A percentile compares a stretch with the other conserved stretches of the same genome.
Evolutionary conservation across 768 basidiomycete genomes (phyloP).

Genomic region (Boletus fagicola): DNA sequence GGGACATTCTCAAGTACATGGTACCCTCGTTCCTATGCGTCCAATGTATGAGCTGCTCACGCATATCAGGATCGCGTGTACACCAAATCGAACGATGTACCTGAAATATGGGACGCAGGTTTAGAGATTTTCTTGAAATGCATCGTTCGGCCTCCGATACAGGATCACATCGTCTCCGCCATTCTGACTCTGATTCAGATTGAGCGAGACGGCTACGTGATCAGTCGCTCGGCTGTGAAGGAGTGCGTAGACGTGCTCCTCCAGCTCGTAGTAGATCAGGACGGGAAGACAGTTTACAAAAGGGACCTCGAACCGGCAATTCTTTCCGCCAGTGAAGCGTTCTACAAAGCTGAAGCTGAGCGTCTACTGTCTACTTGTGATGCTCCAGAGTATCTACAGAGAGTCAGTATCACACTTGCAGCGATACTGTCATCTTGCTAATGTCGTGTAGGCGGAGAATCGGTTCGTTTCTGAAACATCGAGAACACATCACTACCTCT

Average conservation of each 20-base stretch:
- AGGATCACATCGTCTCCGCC: slow-evolving; percentile 77
- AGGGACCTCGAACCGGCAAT: slow-evolving; percentile 81
- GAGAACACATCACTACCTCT: slow-evolving; percentile 83
- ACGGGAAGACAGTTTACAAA: slow-evolving; percentile 68
- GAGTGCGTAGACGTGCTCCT: slow-evolving; percentile 85
- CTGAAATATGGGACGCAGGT: slow-evolving; percentile 79
- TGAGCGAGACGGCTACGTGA: slow-evolving; percentile 87
- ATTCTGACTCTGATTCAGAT: slow-evolving; percentile 83
- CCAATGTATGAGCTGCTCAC: slow-evolving; percentile 14
- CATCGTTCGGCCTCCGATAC: slow-evolving; percentile 79
- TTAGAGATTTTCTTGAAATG: slow-evolving; percentile 77
- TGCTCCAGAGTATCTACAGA: slow-evolving; percentile 75
- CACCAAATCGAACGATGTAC: slow-evolving; percentile 69
- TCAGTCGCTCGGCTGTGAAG: slow-evolving; percentile 88
- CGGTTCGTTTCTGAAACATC: slow-evolving; percentile 82
- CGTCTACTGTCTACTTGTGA: slow-evolving; percentile 71
- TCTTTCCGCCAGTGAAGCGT: slow-evolving; percentile 70
- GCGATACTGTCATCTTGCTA: slow-evolving; percentile 1
- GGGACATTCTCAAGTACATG: slow-evolving; percentile 95
- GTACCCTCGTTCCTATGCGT: slow-evolving; percentile 42
- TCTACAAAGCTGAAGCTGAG: slow-evolving; percentile 76
- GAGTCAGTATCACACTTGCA: slow-evolving; percentile 47
- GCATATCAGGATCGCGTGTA: slow-evolving; percentile 82
- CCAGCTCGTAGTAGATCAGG: slow-evolving; percentile 54
- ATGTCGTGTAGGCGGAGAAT: slow-evolving; percentile 60